Conservation (phyloP, 1,284 basidiomycete genomes). For the Neolentinus lepideus region DNA sequence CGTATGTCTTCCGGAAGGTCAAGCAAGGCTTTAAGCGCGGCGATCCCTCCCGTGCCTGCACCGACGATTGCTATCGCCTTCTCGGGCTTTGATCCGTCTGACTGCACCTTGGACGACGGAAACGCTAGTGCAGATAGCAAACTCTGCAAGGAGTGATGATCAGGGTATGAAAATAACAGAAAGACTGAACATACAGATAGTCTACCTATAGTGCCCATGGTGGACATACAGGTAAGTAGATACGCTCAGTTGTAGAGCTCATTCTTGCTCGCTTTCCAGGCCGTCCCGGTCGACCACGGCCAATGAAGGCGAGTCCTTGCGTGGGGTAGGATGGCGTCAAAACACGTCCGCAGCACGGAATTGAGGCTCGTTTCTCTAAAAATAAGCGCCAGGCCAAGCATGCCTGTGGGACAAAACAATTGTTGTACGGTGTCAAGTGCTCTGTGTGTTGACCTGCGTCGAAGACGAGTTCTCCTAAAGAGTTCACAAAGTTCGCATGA, state of each 20-base stretch:
- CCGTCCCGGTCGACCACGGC: no score
- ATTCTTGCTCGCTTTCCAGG: no score
- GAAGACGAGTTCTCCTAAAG: no score
- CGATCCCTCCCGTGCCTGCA: constrained; percentile 47
- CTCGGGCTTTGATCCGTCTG: neutral
- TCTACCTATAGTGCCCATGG: neutral
- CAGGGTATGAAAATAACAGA: no score
- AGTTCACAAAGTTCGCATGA: no score
- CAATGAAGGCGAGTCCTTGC: neutral
- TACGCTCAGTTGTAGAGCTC: no score
- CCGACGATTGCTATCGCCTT: constrained; percentile 49
- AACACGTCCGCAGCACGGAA: neutral
- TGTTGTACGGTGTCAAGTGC: no score
- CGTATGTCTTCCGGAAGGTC: constrained; percentile 34
- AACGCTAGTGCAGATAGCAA: neutral
- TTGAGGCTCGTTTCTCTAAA: neutral
- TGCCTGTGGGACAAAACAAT: no score
- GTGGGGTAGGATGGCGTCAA: neutral
- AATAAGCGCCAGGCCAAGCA: no score
- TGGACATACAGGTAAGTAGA: neutral
- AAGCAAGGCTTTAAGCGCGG: constrained; percentile 40
- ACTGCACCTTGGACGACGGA: neutral
- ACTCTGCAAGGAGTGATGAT: no score
- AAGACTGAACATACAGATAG: neutral
- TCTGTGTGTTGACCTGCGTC: no score